Evolutionary conservation across 129 eudicot species (phyloP).

Genomic region (Solidago caesia): DNA sequence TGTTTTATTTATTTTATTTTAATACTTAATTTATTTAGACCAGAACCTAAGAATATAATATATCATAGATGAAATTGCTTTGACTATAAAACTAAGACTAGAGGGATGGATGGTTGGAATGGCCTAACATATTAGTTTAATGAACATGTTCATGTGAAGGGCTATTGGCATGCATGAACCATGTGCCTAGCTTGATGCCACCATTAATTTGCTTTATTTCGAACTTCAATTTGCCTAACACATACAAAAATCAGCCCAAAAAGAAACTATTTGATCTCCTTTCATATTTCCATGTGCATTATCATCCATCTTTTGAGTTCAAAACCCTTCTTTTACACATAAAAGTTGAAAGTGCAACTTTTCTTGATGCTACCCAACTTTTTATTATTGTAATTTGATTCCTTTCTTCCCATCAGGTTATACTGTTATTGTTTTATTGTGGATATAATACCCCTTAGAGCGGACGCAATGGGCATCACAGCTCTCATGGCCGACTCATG

Average conservation of each 20-base stretch:
- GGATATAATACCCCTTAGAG: too few species aligned
- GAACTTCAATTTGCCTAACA: constrained; percentile 29
- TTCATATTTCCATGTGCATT: constrained; percentile 32
- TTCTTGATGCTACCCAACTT: constrained; percentile 27
- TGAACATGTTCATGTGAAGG: constrained; percentile 34
- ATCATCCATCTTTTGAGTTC: constrained; percentile 32
- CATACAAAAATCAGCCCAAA: constrained; percentile 14
- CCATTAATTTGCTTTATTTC: constrained; percentile 27
- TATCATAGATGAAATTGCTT: constrained; percentile 10
- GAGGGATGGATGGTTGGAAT: constrained; percentile 27
- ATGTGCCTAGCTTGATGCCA: constrained; percentile 27
- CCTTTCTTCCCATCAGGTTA: constrained; percentile 23
- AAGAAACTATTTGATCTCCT: constrained; percentile 30
- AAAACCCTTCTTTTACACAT: constrained; percentile 27
- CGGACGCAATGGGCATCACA: too few species aligned
- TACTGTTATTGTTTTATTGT: not conserved
- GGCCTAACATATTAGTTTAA: constrained; percentile 23
- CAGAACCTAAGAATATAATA: not conserved
- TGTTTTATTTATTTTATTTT: too few species aligned
- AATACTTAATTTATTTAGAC: too few species aligned
- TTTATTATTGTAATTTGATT: constrained; percentile 26
- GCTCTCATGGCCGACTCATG: too few species aligned
- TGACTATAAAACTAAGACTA: constrained; percentile 14
- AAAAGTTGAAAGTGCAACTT: constrained; percentile 33
- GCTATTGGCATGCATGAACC: constrained; percentile 30